Percentiles rank a stretch among this genome's conserved stretches.
These are phyloP conservation scores for Borovskyia barvae DNA, from an alignment of 208 protist genomes.

Conservation along the genomic window DNA sequence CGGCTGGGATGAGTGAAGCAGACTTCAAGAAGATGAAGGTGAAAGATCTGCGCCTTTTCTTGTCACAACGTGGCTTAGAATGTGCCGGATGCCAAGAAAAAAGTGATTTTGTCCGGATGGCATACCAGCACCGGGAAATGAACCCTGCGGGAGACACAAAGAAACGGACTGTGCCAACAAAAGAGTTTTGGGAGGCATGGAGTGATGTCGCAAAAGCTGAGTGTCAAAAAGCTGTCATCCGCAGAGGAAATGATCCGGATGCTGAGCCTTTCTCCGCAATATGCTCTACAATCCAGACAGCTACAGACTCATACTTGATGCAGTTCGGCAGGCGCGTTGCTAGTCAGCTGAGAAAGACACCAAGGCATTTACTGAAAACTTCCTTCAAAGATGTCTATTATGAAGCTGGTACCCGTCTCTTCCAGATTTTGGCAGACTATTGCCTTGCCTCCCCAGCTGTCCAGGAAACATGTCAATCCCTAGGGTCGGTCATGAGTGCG, in stretches of 20 bases:
- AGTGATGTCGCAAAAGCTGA: slow-evolving; percentile 38
- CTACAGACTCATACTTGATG: slow-evolving; percentile 76
- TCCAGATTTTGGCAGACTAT: slow-evolving; percentile 51
- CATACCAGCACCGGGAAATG: slow-evolving; percentile 67
- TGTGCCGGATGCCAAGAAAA: slow-evolving; percentile 87
- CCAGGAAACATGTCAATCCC: slow-evolving; percentile 51
- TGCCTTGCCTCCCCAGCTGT: slow-evolving; percentile 62
- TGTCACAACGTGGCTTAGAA: slow-evolving; percentile 67
- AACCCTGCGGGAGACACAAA: slow-evolving; percentile 43
- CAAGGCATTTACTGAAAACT: slow-evolving; percentile 71
- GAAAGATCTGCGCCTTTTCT: slow-evolving; percentile 79
- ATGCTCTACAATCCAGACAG: slow-evolving; percentile 49
- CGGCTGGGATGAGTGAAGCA: slow-evolving; percentile 34
- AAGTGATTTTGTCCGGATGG: slow-evolving; percentile 82
- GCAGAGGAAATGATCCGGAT: slow-evolving; percentile 40
- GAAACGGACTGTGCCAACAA: slow-evolving; percentile 60
- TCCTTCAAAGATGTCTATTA: slow-evolving; percentile 86
- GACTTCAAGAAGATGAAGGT: slow-evolving; percentile 90
- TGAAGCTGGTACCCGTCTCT: slow-evolving; percentile 58
- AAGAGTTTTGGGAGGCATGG: slow-evolving; percentile 83
- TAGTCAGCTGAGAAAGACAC: slow-evolving; percentile 71
- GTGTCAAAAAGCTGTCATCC: slow-evolving; percentile 47
- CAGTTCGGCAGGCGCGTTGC: slow-evolving; percentile 75
- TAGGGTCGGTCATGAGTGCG: slow-evolving; percentile 39
- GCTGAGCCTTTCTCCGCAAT: slow-evolving; percentile 41